Evolutionary conservation across 106 monocot genomes (phyloP), one percentile per base, ranked within the genome.

Genomic region (Narthecium ossifragum): DNA sequence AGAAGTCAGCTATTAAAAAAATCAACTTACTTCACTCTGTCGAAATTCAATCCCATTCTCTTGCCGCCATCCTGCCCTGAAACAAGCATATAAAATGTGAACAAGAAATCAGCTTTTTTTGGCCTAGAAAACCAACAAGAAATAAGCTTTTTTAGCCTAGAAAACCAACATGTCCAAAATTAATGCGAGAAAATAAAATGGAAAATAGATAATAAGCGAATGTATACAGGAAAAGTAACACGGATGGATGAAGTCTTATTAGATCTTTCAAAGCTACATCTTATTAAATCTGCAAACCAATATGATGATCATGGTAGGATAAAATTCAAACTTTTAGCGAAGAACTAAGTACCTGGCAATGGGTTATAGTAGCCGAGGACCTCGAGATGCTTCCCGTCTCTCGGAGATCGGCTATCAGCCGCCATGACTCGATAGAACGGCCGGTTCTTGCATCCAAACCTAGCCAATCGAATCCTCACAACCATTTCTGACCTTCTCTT

Each of bases 281-380:
- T n/a, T n/a, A n/a, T n/a, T n/a, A n/a, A n/a, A n/a, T n/a, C n/a
- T n/a, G n/a, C n/a, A n/a, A n/a, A n/a, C n/a, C n/a, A n/a, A n/a
- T n/a, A n/a, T n/a, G n/a, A n/a, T n/a, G n/a, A n/a, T n/a, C n/a
- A n/a, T n/a, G n/a, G n/a, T n/a, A n/a, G n/a, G n/a, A n/a, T n/a
- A n/a, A n/a, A n/a, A n/a, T n/a, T n/a, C n/a, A n/a, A n/a, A n/a
- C n/a, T n/a, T n/a, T n/a, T n/a, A 4, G 31, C 20, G 43, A 18
- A 64, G 31, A 57, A 13, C 11, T 12, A 14, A 28, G 34, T 28
- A 90, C 96, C 96, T 3, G 96, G 90, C 11, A 96, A 66, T 14
- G 96, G 96, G 60, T 90, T 96, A 71, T 96, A 96, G 65, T 90
- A 90, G 40, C 90, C 96, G 46, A 96, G 69, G 45, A 90, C 55